Evolutionary conservation across 306 rosid genomes (phyloP).

Genomic region (Ormosia semicastrata): DNA sequence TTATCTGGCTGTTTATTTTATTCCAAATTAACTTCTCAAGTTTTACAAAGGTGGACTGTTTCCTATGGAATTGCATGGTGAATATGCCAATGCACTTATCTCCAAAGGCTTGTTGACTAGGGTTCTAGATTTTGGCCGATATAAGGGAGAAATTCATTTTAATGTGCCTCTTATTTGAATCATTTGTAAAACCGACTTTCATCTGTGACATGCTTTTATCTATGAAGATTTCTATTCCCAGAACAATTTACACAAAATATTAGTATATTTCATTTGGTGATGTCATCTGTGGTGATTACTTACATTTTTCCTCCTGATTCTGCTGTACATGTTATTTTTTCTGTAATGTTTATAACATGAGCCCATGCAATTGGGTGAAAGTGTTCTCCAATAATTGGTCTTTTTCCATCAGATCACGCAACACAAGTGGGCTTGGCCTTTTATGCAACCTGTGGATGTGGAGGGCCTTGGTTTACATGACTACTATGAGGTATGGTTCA

Average conservation of each 20-base stretch:
- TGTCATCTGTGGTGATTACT: conserved; percentile 16
- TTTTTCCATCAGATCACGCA: conserved; percentile 69
- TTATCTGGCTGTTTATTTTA: not conserved
- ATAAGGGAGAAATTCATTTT: not conserved
- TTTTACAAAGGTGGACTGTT: not conserved
- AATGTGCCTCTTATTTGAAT: not conserved
- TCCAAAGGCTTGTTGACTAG: not conserved
- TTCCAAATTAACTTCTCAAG: not conserved
- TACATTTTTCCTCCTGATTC: conserved; percentile 10
- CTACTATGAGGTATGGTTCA: conserved; percentile 71
- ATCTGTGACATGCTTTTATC: not conserved
- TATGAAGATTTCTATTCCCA: not conserved
- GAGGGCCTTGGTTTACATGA: conserved; percentile 87
- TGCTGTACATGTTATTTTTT: not conserved
- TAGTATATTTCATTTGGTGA: conserved; percentile 3
- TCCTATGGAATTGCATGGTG: not conserved
- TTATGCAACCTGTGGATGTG: conserved; percentile 95
- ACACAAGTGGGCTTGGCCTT: conserved; percentile 91
- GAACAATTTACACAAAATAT: conserved; percentile 2
- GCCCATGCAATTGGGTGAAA: not conserved
- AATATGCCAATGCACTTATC: not conserved
- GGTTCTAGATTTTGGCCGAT: not conserved
- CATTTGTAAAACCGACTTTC: not conserved
- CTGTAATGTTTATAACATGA: not conserved
- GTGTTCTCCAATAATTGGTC: conserved; percentile 26